Base-by-base conservation (phyloP, 2,329 filamentous ascomycete genomes). In the Phoma herbarum region DNA sequence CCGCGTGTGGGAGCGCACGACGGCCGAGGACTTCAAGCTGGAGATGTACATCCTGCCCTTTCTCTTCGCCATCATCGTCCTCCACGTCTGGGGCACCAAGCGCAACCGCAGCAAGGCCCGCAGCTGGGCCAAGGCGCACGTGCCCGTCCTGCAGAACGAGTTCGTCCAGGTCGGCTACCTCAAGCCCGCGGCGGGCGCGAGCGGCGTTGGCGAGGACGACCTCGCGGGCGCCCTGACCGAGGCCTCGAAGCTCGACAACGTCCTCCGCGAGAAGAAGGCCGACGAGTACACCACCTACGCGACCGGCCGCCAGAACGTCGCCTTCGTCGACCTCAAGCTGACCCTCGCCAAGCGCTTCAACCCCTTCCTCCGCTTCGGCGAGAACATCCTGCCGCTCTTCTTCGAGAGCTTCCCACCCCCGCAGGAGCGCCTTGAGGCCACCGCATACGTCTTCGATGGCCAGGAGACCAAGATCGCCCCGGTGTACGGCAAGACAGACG, bases 1-100 rank as follows among this genome's bases (percentile, higher is more conserved):
- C 82, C 92, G 93, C 56, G 83, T 98, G 61, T 95, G 96, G 85
- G 93, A 98, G 85, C 92, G 95, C 73, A 88, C 93, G 72, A 88
- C 88, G 25, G 81, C 89, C 60, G 85, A 84, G 72, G 95, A 99
- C 77, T 99, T 99, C 84, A 88, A 88, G 80, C 85, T 89, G 71
- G 95, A 99, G 81, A 90, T 91, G 59, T 81, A 93, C 76, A 90
- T 99, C 70, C 81, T 97, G 60, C 85, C 86, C 31, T 83, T 93
- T 72, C 86, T 97, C 68, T 73, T 88, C 52, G 65, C 96, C 52
- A 85, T 97, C 65, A 83, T 97, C 65, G 75, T 88, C 41, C 81
- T 96, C 63, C 93, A 98, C 76, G 79, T 96, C 72, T 87, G 92
- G 81, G 95, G 95, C 58, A 88, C 91, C 52, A 85, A 87, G 63